Evolutionary conservation across 768 basidiomycete genomes (phyloP).

Genomic region (Termitomyces heimii): DNA sequence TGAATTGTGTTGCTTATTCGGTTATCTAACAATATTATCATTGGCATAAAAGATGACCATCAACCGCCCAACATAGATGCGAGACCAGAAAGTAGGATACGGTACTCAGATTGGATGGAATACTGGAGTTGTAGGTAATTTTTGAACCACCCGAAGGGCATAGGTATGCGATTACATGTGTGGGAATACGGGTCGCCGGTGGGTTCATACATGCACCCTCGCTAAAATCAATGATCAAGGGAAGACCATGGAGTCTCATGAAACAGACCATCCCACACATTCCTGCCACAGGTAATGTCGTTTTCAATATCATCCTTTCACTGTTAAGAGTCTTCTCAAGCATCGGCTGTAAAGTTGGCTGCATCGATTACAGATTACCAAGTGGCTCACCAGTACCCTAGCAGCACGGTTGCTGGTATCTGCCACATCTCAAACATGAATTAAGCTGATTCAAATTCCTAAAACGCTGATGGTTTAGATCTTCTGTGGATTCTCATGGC

Average conservation of each 20-base stretch:
- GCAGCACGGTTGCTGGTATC: conserved; percentile 43
- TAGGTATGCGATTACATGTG: too few species aligned
- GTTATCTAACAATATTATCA: conserved; percentile 19
- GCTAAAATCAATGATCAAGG: too few species aligned
- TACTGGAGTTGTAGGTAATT: too few species aligned
- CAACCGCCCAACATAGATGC: conserved; percentile 29
- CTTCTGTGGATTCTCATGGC: conserved; percentile 32
- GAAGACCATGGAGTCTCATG: conserved; percentile 26
- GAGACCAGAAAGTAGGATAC: conserved; percentile 1
- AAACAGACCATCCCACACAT: conserved; percentile 32
- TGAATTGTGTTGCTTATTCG: conserved; percentile 2
- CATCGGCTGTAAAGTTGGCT: conserved; percentile 44
- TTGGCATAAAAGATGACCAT: conserved; percentile 36
- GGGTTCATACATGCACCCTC: too few species aligned
- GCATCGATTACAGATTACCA: neutral
- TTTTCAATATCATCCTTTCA: conserved; percentile 15
- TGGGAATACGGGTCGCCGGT: too few species aligned
- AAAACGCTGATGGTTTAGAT: conserved; percentile 39
- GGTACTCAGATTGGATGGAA: too few species aligned
- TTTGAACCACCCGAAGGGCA: too few species aligned
- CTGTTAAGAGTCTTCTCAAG: conserved; percentile 33
- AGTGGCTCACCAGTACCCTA: conserved; percentile 33
- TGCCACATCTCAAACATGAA: conserved; percentile 38
- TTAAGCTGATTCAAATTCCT: conserved; percentile 41
- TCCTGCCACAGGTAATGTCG: conserved; percentile 11